Percentiles rank a stretch among this genome's conserved stretches.
Conservation (phyloP, 2,329 filamentous ascomycete genomes). For the Calycina marina region DNA sequence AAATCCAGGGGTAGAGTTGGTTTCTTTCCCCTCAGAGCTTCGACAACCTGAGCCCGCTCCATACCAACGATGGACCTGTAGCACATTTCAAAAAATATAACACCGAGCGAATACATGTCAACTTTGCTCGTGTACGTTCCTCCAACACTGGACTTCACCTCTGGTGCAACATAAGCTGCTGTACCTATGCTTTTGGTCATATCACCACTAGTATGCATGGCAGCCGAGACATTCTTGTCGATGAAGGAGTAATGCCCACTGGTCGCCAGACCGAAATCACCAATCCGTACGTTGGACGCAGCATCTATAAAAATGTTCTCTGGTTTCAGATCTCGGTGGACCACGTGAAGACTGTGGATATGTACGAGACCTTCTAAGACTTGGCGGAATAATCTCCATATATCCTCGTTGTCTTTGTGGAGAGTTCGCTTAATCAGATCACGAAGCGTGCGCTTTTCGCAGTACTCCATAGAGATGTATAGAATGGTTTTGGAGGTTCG, state of each 20-base stretch:
- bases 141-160: conserved; percentile 61
- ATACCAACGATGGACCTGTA: conserved; percentile 44
- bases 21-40: conserved; percentile 50
- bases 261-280: conserved; percentile 90
- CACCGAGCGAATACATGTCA: conserved; percentile 94
- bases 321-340: conserved; percentile 90
- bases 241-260: conserved; percentile 58
- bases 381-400: conserved; percentile 84
- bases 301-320: conserved; percentile 96
- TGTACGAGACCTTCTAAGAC: conserved; percentile 80
- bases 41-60: conserved; percentile 49
- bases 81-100: conserved; percentile 99
- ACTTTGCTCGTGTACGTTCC: conserved; percentile 86
- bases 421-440: conserved; percentile 72
- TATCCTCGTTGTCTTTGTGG: conserved; percentile 58
- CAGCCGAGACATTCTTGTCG: conserved; percentile 31
- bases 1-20: conserved; percentile 63
- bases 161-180: conserved; percentile 83
- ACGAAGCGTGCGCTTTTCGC: conserved; percentile 73
- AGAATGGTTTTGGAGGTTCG: conserved; percentile 55
- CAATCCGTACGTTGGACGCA: conserved; percentile 82
- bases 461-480: conserved; percentile 99
- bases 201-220: conserved; percentile 29
- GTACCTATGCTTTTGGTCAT: conserved; percentile 64
- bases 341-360: conserved; percentile 81